Conservation (phyloP, 805 yeast species). For the Pichia cabralensis region DNA sequence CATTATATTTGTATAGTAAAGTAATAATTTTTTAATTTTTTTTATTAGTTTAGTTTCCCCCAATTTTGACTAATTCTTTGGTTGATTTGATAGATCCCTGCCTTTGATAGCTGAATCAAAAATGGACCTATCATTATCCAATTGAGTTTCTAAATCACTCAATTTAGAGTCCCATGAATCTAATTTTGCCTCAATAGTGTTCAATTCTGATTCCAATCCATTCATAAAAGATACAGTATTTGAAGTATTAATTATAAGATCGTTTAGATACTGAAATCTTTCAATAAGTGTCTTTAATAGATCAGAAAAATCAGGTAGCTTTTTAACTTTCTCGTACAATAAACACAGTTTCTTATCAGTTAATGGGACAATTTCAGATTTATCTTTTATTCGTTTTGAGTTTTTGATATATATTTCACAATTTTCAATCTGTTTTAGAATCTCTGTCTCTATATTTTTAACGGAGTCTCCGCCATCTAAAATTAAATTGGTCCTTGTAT, state of each 20-base stretch:
- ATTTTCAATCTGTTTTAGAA: slow-evolving; percentile 8
- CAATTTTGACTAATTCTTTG: slow-evolving; percentile 4
- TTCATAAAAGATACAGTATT: slow-evolving; percentile 9
- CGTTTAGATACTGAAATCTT: slow-evolving; percentile 16
- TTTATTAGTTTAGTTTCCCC: background rate
- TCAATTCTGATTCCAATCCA: slow-evolving; percentile 12
- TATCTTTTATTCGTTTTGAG: slow-evolving; percentile 7
- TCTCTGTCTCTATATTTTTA: slow-evolving; percentile 10
- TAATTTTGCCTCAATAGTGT: slow-evolving; percentile 12
- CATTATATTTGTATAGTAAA: no score
- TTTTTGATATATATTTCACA: slow-evolving; percentile 9
- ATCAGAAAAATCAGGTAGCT: slow-evolving; percentile 14
- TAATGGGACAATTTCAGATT: slow-evolving; percentile 3
- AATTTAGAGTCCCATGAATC: slow-evolving; percentile 18
- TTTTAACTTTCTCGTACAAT: slow-evolving; percentile 14
- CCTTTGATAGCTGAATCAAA: no score
- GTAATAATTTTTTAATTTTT: no score
- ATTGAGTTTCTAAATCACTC: slow-evolving; percentile 11
- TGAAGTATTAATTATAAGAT: slow-evolving; percentile 6
- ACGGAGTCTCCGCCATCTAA: slow-evolving; percentile 11
- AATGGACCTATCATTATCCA: no score
- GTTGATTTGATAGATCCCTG: slow-evolving; percentile 9
- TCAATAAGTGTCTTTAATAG: slow-evolving; percentile 11
- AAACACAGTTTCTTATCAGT: slow-evolving; percentile 15
- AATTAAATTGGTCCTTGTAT: slow-evolving; percentile 15